Evolutionary conservation across 2,329 filamentous ascomycete species (phyloP), one percentile per base, ranked within the genome.

Genomic region (Fusarium sororula): DNA sequence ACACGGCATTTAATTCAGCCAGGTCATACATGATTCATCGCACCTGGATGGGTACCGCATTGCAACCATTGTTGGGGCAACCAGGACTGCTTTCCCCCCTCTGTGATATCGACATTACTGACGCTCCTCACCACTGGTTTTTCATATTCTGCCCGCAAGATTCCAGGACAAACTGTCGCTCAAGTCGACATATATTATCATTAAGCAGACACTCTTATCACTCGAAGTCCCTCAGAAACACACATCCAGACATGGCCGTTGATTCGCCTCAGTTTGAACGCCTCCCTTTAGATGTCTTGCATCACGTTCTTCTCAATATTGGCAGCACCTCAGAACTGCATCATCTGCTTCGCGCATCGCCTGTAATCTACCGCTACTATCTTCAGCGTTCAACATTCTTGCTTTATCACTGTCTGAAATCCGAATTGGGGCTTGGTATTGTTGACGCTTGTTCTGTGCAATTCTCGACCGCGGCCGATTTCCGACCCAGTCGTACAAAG

Each of bases 161-260:
- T 24, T 5, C 11, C 10, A 44, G 7, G n/a, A 44, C 1, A 44
- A 7, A 10, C 15, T 6, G 11, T 13, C 15, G 7, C n/a, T 44
- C 10, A 5, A 24, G 10, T 24, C n/a, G 18, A 2, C 14, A 1
- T 9, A 24, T 24, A 4, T 11, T 5, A 12, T 24, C 4, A 24
- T 24, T 0, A 12, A 44, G 10, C 5, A 24, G n/a, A 17, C 2
- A 18, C 10, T 8, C 15, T 7, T 18, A 18, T 44, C 41, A 3
- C 10, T 12, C n/a, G n/a, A 24, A 24, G 6, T 1, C 15, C 6
- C 4, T 4, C 6, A 18, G 41, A 18, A 44, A 8, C 5, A 44
- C 1, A 24, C 0, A 0, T n/a, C 3, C 22, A 41, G 24, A n/a
- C 2, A 28, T 26, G 7, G 11, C 6, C 18, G 0, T 5, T 24